Evolutionary conservation across 805 yeast genomes (phyloP).

Genomic region (Sporopachydermia quercuum): DNA sequence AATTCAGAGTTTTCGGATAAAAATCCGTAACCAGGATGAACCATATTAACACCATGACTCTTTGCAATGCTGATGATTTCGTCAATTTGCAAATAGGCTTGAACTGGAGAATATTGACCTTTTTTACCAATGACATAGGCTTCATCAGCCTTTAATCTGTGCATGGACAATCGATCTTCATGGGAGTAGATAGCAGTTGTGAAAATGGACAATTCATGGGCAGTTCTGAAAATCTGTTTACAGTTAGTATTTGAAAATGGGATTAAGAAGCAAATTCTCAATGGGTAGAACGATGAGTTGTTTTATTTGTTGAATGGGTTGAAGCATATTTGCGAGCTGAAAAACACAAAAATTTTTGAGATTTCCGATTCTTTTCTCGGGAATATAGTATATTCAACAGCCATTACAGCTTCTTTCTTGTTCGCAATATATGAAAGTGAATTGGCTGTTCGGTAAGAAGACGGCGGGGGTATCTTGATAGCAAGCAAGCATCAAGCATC

Average conservation of each 20-base stretch:
- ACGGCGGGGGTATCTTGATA: no score
- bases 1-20: conserved; percentile 84
- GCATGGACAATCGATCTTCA: conserved; percentile 90
- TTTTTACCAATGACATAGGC: conserved; percentile 81
- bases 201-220: conserved; percentile 93
- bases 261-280: no score
- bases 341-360: no score
- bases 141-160: conserved; percentile 87
- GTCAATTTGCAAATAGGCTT: conserved; percentile 90
- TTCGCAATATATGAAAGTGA: no score
- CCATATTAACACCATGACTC: conserved; percentile 65
- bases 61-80: conserved; percentile 82
- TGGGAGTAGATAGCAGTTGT: conserved; percentile 95
- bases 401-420: no score
- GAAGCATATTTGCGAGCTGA: no score
- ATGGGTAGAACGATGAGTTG: no score
- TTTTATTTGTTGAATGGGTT: no score
- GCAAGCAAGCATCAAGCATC: no score
- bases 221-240: conserved; percentile 78
- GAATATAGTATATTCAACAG: no score
- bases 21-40: conserved; percentile 90
- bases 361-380: no score
- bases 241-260: conserved; percentile 27
- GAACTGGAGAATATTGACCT: conserved; percentile 89
- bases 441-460: no score